Evolutionary conservation across 495 filamentous ascomycete genomes (phyloP).

Genomic region (Recurvomyces mirabilis): DNA sequence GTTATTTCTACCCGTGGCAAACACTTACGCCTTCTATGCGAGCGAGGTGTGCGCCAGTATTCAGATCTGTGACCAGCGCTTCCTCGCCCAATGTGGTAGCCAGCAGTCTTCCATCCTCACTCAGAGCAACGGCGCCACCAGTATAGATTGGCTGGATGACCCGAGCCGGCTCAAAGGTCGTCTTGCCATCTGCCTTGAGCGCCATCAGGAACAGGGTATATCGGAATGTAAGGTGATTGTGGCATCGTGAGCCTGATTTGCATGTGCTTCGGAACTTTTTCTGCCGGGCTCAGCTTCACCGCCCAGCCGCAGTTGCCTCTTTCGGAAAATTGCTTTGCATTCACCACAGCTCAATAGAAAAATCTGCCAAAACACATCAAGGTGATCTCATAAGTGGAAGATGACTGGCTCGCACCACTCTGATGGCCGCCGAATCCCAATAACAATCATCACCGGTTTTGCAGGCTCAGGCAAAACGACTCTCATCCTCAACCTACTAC

Average conservation of each 20-base stretch:
- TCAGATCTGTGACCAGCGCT: slow-evolving; percentile 73
- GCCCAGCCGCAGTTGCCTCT: too few relatives aligned
- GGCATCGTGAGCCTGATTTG: too few relatives aligned
- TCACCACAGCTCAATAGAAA: too few relatives aligned
- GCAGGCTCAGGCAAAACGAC: slow-evolving; percentile 92
- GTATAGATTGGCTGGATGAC: slow-evolving; percentile 90
- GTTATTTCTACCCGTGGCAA: background rate
- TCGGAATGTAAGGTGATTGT: too few relatives aligned
- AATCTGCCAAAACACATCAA: too few relatives aligned
- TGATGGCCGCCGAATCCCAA: slow-evolving; percentile 72
- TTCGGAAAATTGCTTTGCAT: too few relatives aligned
- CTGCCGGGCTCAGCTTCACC: too few relatives aligned
- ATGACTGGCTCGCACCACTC: too few relatives aligned
- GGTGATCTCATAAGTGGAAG: too few relatives aligned
- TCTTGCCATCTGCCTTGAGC: slow-evolving; percentile 41
- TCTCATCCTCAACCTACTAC: slow-evolving; percentile 76
- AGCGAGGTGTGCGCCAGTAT: slow-evolving; percentile 69
- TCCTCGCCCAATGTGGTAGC: slow-evolving; percentile 82
- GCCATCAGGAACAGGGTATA: too few relatives aligned
- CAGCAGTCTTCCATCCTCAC: slow-evolving; percentile 69
- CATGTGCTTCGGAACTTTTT: too few relatives aligned
- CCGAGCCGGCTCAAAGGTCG: slow-evolving; percentile 71
- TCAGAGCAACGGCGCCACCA: slow-evolving; percentile 75
- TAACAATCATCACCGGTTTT: slow-evolving; percentile 93
- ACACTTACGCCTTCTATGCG: slow-evolving; percentile 75